Base-by-base conservation (phyloP, 805 yeast species). In the Saturnispora serradocipensis region DNA sequence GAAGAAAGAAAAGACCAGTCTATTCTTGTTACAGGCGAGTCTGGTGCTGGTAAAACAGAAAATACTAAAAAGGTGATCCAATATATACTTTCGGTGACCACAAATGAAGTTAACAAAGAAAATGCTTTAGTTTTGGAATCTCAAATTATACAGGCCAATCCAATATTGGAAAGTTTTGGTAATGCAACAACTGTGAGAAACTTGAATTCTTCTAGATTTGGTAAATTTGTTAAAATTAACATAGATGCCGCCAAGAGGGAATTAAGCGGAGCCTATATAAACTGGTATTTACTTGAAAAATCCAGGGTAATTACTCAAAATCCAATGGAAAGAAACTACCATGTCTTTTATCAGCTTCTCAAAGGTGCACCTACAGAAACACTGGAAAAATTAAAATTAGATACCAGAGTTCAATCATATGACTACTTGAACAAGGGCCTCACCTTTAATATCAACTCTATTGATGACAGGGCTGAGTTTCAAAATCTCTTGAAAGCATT, bases 1-100 rank as follows among this genome's bases (percentile, higher is more conserved):
- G 72, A 76, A 11, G 82, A 85, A 56, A 74, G 72, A 48, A 81
- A 81, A 60, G 85, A 90, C 66, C 99, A 93, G 70, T 83, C 95
- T 11, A 88, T 93, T 51, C 72, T 93, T 47, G 97, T 93, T n/a
- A 93, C 99, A 0, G 99, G 99, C 57, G 99, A 93, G 65, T 85
- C 95, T 24, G 99, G 99, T 58, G 99, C 99, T 0, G 99, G 99
- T 49, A 93, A 93, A 65, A 93, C 99, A 0, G 99, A 93, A 69
- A 93, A 88, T 59, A 93, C 99, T 4, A 93, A 93, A 67, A 89
- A 86, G 63, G 89, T 93, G 51, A 84, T 93, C 54, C 97, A 90
- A 65, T 93, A 89, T 65, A 74, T 93, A 52, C 88, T 97, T 1
- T 81, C 88, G 7, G 82, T 88, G 27, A 80, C 95, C 2, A 58